Evolutionary conservation across 2,329 filamentous ascomycete species (phyloP).

Genomic region (Aciculosporium take): DNA sequence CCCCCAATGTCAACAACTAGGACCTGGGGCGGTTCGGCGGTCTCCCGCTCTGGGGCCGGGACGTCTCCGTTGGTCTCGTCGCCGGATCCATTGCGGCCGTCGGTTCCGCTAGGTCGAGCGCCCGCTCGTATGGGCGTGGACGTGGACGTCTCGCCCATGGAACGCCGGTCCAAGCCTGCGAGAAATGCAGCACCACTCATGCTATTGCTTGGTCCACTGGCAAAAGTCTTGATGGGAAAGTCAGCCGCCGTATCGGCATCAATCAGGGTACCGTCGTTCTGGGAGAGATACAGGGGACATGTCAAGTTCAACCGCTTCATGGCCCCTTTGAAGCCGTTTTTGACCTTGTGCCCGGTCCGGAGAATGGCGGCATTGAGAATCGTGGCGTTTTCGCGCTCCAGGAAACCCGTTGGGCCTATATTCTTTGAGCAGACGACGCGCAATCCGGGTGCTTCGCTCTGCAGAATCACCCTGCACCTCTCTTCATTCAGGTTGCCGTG

Average conservation of each 20-base stretch:
- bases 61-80: too few species aligned
- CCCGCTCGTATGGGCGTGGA: not conserved
- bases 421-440: slow-evolving; percentile 28
- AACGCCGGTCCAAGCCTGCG: slow-evolving; percentile 26
- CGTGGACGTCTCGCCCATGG: not conserved
- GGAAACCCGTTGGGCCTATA: slow-evolving; percentile 28
- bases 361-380: slow-evolving; percentile 40
- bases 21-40: slow-evolving; percentile 21
- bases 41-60: too few species aligned
- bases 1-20: slow-evolving; percentile 46
- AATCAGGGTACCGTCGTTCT: slow-evolving; percentile 40
- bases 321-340: slow-evolving; percentile 31
- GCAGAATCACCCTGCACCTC: slow-evolving; percentile 22
- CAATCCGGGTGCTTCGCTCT: slow-evolving; percentile 19
- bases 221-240: slow-evolving; percentile 38
- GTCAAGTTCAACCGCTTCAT: slow-evolving; percentile 26
- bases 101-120: too few species aligned
- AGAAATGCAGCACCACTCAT: slow-evolving; percentile 40
- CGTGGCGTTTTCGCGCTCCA: slow-evolving; percentile 37
- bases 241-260: slow-evolving; percentile 31
- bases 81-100: too few species aligned
- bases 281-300: slow-evolving; percentile 34
- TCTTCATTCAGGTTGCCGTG: slow-evolving; percentile 26
- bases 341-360: slow-evolving; percentile 30
- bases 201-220: slow-evolving; percentile 39